These are phyloP conservation scores for Chlorella sorokiniana DNA, from an alignment of 139 green algal genomes.

Conservation along the genomic window DNA sequence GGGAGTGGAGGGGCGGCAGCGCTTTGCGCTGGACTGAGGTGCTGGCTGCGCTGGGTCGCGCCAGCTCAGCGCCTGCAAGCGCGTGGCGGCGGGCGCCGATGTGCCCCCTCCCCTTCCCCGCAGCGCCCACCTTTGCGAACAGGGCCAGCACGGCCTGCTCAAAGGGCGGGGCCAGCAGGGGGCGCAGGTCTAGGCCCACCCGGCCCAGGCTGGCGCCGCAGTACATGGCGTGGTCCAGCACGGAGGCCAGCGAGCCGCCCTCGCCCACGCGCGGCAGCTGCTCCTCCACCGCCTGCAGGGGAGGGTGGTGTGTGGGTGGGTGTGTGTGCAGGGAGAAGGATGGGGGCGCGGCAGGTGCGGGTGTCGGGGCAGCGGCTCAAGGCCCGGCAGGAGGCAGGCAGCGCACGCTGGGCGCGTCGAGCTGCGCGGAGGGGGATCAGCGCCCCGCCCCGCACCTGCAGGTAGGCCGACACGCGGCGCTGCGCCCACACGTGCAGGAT, in stretches of 20 bases:
- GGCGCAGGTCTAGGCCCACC: conserved; percentile 94
- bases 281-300: conserved; percentile 43
- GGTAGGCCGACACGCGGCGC: conserved; percentile 68
- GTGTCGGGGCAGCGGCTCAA: neutral
- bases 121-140: conserved; percentile 60
- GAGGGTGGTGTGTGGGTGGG: neutral
- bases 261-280: conserved; percentile 68
- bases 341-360: neutral
- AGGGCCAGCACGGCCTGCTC: conserved; percentile 71
- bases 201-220: conserved; percentile 88
- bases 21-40: no score
- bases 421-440: no score
- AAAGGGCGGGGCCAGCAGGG: conserved; percentile 88
- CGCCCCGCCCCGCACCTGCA: conserved; percentile 39
- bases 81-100: neutral
- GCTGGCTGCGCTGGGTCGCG: no score
- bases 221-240: conserved; percentile 97
- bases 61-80: no score
- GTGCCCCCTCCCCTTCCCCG: neutral
- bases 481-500: conserved; percentile 83
- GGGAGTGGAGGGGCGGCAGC: neutral
- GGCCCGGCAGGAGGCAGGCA: neutral
- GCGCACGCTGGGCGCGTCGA: neutral
- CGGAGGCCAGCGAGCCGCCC: conserved; percentile 78
- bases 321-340: neutral